These are phyloP conservation scores for Pyrrhoderma noxium DNA, from an alignment of 1,284 basidiomycete species.

Conservation along the genomic window DNA sequence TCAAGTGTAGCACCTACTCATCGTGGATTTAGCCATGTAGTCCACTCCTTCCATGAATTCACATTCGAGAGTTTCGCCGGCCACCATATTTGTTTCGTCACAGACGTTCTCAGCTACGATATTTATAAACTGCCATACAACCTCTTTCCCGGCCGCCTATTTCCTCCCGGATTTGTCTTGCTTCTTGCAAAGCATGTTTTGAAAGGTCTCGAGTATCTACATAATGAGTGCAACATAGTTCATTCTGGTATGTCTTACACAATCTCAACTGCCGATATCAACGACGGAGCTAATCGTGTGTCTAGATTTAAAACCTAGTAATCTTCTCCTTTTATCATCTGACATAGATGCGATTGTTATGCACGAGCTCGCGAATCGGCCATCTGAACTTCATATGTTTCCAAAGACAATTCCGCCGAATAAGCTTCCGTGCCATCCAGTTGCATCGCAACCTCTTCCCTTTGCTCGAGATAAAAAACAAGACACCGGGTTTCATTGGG, in stretches of 20 bases:
- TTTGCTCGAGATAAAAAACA: not conserved
- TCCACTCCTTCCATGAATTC: constrained; percentile 15
- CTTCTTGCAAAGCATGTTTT: constrained; percentile 40
- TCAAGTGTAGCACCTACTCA: constrained; percentile 2
- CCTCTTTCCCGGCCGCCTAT: constrained; percentile 25
- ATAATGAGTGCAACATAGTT: constrained; percentile 37
- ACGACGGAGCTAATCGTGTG: not conserved
- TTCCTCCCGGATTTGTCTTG: constrained; percentile 38
- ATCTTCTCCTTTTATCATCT: constrained; percentile 32
- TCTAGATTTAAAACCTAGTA: constrained; percentile 40
- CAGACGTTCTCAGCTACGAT: constrained; percentile 39
- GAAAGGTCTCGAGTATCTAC: constrained; percentile 41
- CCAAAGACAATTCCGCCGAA: constrained; percentile 14
- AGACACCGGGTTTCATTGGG: not conserved
- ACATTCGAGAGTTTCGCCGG: constrained; percentile 23
- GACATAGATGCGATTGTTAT: constrained; percentile 15
- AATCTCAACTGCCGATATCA: not conserved
- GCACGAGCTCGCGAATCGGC: constrained; percentile 15
- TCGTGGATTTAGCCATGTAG: constrained; percentile 4
- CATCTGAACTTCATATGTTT: constrained; percentile 4
- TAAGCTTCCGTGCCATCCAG: constrained; percentile 3
- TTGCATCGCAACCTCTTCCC: not conserved
- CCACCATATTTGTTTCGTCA: constrained; percentile 39
- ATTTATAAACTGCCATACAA: constrained; percentile 28
- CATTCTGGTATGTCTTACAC: constrained; percentile 21